Conservation (phyloP, 495 filamentous ascomycete genomes). For the Parmelia sp. region DNA sequence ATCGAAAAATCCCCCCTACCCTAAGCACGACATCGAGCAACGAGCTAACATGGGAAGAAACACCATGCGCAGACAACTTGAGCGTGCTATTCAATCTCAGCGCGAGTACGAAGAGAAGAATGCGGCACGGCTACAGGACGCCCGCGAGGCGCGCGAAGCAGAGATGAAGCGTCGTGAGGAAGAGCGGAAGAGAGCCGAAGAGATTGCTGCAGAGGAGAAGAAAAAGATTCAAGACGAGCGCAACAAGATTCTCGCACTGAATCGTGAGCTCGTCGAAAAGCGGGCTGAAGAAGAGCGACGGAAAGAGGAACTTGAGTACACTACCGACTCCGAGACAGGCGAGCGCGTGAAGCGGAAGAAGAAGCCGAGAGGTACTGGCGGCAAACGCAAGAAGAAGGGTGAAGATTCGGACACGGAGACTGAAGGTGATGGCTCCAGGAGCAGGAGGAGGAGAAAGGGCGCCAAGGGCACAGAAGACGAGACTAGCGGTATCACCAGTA, state of each 20-base stretch:
- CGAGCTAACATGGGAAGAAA: constrained; percentile 94
- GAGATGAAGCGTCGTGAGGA: constrained; percentile 70
- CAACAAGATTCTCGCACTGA: constrained; percentile 66
- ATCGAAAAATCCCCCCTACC: constrained; percentile 82
- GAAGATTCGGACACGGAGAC: constrained; percentile 46
- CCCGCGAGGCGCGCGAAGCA: constrained; percentile 67
- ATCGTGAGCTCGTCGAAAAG: constrained; percentile 61
- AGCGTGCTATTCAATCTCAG: constrained; percentile 74
- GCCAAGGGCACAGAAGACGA: constrained; percentile 25
- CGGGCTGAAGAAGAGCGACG: constrained; percentile 66
- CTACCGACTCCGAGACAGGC: constrained; percentile 69
- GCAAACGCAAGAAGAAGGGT: constrained; percentile 66
- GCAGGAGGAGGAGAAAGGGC: constrained; percentile 29
- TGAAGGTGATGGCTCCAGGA: constrained; percentile 29
- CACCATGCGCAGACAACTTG: constrained; percentile 85
- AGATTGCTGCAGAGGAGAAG: constrained; percentile 61
- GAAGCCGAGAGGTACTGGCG: constrained; percentile 46
- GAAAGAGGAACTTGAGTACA: constrained; percentile 63
- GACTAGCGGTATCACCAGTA: constrained; percentile 11
- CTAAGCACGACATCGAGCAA: constrained; percentile 80
- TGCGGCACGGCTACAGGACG: constrained; percentile 70
- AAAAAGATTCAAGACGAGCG: constrained; percentile 76
- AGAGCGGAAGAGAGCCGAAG: constrained; percentile 56
- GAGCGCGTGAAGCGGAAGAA: constrained; percentile 67
- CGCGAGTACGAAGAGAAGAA: constrained; percentile 92